A percentile compares a stretch with the other conserved stretches of the same genome.
These are phyloP conservation scores for Paecilomyces variotii DNA, from an alignment of 2,329 filamentous ascomycete genomes.

Conservation along the genomic window DNA sequence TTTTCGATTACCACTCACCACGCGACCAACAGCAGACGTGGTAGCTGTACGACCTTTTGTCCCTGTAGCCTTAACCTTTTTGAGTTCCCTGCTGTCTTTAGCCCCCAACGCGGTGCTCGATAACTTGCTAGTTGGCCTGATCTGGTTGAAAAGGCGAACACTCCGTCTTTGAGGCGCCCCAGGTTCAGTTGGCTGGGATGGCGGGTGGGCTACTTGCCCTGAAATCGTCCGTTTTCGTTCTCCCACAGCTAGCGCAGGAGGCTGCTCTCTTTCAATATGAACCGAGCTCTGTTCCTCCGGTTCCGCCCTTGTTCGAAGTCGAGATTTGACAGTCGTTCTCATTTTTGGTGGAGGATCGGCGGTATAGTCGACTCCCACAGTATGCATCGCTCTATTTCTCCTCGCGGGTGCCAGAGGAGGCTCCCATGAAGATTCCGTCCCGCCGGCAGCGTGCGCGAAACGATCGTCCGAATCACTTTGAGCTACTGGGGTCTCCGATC, in stretches of 20 bases:
- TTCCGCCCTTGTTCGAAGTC: slow-evolving; percentile 31
- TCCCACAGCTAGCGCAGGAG: slow-evolving; percentile 29
- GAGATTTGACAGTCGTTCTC: slow-evolving; percentile 44
- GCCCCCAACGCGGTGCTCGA: slow-evolving; percentile 53
- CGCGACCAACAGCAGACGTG: slow-evolving; percentile 67
- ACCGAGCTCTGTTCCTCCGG: slow-evolving; percentile 30
- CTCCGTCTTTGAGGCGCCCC: slow-evolving; percentile 60
- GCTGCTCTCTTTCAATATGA: slow-evolving; percentile 24
- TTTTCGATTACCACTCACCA: slow-evolving; percentile 86
- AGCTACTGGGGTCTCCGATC: slow-evolving; percentile 56
- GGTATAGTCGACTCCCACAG: slow-evolving; percentile 41
- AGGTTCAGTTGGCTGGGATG: slow-evolving; percentile 54
- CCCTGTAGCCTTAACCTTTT: slow-evolving; percentile 71
- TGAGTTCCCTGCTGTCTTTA: slow-evolving; percentile 63
- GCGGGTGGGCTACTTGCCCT: slow-evolving; percentile 56
- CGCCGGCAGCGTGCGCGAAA: slow-evolving; percentile 20
- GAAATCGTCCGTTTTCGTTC: slow-evolving; percentile 90
- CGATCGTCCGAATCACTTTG: slow-evolving; percentile 38
- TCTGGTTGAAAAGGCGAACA: slow-evolving; percentile 62
- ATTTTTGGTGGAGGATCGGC: slow-evolving; percentile 57
- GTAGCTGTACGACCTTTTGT: slow-evolving; percentile 59
- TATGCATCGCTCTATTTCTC: slow-evolving; percentile 48
- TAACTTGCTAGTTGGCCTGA: slow-evolving; percentile 57
- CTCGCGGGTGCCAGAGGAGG: slow-evolving; percentile 37
- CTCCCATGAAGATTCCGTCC: slow-evolving; percentile 28